Evolutionary conservation across 169 alveolate genomes (phyloP).

Genomic region (Toxoplasma gondii): DNA sequence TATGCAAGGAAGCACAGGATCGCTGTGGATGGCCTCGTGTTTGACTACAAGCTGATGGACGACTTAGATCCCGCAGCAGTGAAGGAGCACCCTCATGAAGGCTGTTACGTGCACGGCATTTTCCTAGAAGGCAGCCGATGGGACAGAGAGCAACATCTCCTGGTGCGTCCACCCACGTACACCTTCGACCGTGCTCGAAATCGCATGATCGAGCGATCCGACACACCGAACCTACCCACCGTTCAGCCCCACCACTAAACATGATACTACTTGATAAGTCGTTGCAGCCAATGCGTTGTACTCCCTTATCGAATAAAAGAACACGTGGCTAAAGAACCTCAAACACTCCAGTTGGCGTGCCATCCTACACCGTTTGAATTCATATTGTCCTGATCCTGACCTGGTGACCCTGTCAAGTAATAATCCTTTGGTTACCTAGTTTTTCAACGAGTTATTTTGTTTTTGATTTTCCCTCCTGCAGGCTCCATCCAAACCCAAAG

Average conservation of each 20-base stretch:
- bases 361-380: too few species aligned
- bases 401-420: too few species aligned
- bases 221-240: too few species aligned
- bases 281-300: too few species aligned
- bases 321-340: too few species aligned
- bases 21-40: conserved; percentile 91
- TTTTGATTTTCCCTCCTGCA: conserved; percentile 42
- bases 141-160: conserved; percentile 66
- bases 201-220: conserved; percentile 70
- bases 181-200: conserved; percentile 79
- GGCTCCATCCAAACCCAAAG: conserved; percentile 84
- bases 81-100: conserved; percentile 79
- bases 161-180: conserved; percentile 65
- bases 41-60: conserved; percentile 81
- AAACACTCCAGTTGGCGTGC: too few species aligned
- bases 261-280: too few species aligned
- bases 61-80: conserved; percentile 33
- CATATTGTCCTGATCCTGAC: too few species aligned
- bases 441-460: too few species aligned
- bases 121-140: conserved; percentile 94
- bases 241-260: background rate
- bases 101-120: conserved; percentile 90
- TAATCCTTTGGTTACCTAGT: too few species aligned
- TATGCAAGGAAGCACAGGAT: conserved; percentile 89
- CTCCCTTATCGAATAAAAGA: too few species aligned